Evolutionary conservation across 106 monocot species (phyloP).

Genomic region (Cymbidium sinense): DNA sequence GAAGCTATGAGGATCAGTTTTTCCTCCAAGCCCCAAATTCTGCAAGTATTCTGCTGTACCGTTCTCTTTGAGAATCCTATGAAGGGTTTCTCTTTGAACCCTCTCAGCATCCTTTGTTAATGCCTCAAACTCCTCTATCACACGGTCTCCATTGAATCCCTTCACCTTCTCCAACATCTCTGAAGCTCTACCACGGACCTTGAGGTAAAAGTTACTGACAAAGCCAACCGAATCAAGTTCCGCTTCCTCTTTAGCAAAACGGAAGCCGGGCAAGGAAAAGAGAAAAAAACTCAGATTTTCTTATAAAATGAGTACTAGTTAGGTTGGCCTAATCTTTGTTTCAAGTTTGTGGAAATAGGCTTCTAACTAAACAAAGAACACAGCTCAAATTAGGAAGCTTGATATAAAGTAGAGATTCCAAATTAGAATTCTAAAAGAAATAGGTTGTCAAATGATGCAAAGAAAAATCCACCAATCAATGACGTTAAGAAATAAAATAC

Average conservation of each 20-base stretch:
- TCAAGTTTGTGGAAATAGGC: background rate
- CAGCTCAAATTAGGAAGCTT: background rate
- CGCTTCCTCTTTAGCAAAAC: background rate
- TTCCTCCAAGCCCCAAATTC: conserved; percentile 48
- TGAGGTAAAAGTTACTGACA: too few relatives aligned
- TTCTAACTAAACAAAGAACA: background rate
- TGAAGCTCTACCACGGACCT: background rate
- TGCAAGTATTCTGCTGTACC: conserved; percentile 64
- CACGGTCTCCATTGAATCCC: conserved; percentile 25
- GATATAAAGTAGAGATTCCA: background rate
- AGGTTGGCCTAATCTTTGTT: background rate
- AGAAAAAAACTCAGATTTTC: background rate
- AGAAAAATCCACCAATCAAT: too few relatives aligned
- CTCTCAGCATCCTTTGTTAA: conserved; percentile 46
- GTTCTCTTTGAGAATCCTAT: conserved; percentile 56
- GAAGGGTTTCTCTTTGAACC: conserved; percentile 65
- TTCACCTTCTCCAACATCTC: conserved; percentile 13
- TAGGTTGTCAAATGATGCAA: background rate
- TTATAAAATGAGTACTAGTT: background rate
- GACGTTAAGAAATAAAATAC: too few relatives aligned
- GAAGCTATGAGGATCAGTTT: conserved; percentile 69
- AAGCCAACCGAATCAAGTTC: too few relatives aligned
- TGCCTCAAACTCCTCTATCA: conserved; percentile 59
- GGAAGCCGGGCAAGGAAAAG: background rate
- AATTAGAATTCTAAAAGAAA: background rate